Evolutionary conservation across 148 eudicot genomes (phyloP).

Genomic region (Vaccinium corymbosum): DNA sequence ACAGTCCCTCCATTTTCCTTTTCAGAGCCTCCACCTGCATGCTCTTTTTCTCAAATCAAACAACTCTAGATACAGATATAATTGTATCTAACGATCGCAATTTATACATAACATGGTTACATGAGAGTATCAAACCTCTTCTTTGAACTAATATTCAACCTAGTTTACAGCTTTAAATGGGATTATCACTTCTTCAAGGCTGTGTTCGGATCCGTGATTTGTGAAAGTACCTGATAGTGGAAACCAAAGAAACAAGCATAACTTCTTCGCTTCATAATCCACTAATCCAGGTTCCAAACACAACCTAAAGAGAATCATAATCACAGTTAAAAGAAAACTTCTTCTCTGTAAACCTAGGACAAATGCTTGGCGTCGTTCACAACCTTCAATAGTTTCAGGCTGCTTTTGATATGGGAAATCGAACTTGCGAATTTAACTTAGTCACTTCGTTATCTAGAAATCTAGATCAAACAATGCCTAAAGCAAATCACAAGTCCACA

Average conservation of each 20-base stretch:
- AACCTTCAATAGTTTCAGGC: background rate
- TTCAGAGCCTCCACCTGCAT: slow-evolving; percentile 60
- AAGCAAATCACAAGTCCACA: background rate
- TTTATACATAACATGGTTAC: background rate
- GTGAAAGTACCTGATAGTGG: background rate
- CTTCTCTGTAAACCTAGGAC: background rate
- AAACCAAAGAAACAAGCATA: background rate
- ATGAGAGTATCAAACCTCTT: background rate
- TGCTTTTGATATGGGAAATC: background rate
- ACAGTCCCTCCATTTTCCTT: slow-evolving; percentile 70
- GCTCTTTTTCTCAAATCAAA: background rate
- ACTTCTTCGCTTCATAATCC: background rate
- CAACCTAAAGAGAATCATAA: background rate
- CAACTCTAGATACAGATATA: background rate
- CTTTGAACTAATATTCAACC: background rate
- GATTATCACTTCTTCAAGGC: background rate
- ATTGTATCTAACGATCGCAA: background rate
- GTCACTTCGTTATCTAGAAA: background rate
- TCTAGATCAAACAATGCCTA: background rate
- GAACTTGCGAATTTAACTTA: background rate
- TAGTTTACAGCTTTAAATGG: background rate
- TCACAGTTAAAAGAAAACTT: background rate
- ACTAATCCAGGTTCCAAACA: background rate
- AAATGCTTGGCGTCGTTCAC: background rate
- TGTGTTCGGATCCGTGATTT: background rate